These are phyloP conservation scores for Sclerotinia sclerotiorum DNA, from an alignment of 2,329 filamentous ascomycete species.

Conservation along the genomic window DNA sequence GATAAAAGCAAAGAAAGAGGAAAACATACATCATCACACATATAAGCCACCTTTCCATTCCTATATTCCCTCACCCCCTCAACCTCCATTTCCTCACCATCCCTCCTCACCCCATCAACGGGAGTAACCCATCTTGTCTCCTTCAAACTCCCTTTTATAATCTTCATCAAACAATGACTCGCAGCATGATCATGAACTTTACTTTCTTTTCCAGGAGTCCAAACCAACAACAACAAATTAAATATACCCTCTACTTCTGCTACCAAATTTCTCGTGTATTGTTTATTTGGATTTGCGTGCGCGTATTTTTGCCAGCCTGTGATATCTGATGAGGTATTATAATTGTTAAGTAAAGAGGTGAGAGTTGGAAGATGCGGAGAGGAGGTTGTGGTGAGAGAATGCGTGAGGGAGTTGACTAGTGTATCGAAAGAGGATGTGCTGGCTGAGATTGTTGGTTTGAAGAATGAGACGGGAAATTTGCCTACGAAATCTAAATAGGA, in stretches of 20 bases:
- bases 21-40: constrained; percentile 66
- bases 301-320: constrained; percentile 71
- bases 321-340: constrained; percentile 29
- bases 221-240: constrained; percentile 74
- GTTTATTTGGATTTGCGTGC: constrained; percentile 63
- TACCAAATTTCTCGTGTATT: constrained; percentile 86
- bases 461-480: not conserved
- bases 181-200: constrained; percentile 88
- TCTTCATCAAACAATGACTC: constrained; percentile 91
- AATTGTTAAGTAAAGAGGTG: constrained; percentile 29
- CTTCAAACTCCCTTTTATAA: constrained; percentile 72
- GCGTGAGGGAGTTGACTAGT: constrained; percentile 30
- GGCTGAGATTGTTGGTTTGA: not conserved
- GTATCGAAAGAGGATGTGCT: constrained; percentile 26
- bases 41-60: constrained; percentile 80
- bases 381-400: constrained; percentile 26
- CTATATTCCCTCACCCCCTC: constrained; percentile 59
- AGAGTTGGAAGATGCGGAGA: constrained; percentile 29
- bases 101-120: constrained; percentile 38
- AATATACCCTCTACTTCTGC: constrained; percentile 76
- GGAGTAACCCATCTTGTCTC: constrained; percentile 67
- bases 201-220: constrained; percentile 80
- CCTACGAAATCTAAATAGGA: constrained; percentile 12
- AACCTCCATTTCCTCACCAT: constrained; percentile 29
- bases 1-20: not conserved